Evolutionary conservation across 352 stramenopile species (phyloP), one percentile per base, ranked within the genome.

Genomic region (Pythium aristosporum): DNA sequence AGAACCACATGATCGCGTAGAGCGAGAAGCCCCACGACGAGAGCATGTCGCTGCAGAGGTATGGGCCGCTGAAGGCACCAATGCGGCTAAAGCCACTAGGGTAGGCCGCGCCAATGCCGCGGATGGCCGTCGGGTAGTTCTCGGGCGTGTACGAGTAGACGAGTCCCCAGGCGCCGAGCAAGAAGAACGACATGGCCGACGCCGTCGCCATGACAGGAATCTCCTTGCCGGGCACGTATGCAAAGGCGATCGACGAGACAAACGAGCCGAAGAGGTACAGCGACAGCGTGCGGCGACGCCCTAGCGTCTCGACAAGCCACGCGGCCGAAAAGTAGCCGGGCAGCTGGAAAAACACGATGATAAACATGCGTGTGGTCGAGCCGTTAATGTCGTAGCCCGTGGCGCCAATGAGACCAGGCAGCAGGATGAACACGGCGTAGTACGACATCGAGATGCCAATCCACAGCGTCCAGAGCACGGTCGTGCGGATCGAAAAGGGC

Each of bases 91-190:
- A 83, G n/a, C 77, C 80, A 28, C 70, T 80, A 3, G 82, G 75
- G 49, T 89, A 89, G 6, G 79, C 75, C n/a, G 77, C 73, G 12
- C 80, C 80, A 54, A 89, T 89, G 57, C 77, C 83, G 11, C 83
- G 83, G 42, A 90, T 89, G 15, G 72, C 69, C 28, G 79, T 89
- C 57, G 77, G 79, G 71, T 90, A 92, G 69, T 92, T 90, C 65
- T 90, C 79, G 0, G 80, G 80, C 0, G 80, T 90, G 70, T 89
- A 92, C 18, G 80, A 79, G 64, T 89, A 89, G 2, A 92, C 71
- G 32, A 79, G 82, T 16, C 83, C 80, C 79, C 80, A 90, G 1
- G 77, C 72, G 23, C 79, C 80, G 7, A 89, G 72, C 71, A 90
- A 74, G 61, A 90, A 92, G 68, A 88, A 90, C 54, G 79, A 82